Percentiles rank a stretch among this genome's conserved stretches.
These are phyloP conservation scores for Fusarium bulbicola DNA, from an alignment of 2,329 filamentous ascomycete genomes.

Conservation along the genomic window DNA sequence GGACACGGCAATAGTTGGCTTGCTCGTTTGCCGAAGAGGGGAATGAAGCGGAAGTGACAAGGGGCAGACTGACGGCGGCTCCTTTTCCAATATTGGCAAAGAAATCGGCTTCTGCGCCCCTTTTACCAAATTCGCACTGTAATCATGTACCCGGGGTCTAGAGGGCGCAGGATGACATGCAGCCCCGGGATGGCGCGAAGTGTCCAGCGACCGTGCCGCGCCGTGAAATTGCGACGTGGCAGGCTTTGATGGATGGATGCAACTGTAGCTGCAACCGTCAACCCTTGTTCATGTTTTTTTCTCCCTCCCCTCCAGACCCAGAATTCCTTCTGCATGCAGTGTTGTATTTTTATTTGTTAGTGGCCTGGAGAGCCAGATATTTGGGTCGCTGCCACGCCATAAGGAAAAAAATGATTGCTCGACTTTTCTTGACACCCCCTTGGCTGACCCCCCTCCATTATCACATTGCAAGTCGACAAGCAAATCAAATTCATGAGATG, in stretches of 20 bases:
- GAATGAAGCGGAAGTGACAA: conserved; percentile 13
- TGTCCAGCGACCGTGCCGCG: conserved; percentile 39
- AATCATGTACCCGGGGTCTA: conserved; percentile 9
- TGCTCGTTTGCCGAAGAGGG: neutral
- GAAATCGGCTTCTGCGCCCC: conserved; percentile 16
- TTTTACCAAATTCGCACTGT: conserved; percentile 30
- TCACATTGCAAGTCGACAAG: neutral
- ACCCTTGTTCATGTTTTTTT: conserved; percentile 18
- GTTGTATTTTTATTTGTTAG: neutral
- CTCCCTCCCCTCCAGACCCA: neutral
- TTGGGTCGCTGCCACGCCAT: conserved; percentile 8
- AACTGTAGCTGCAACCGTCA: conserved; percentile 10
- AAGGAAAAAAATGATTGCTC: neutral
- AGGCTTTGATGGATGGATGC: conserved; percentile 32
- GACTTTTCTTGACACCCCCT: neutral
- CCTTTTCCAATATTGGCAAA: conserved; percentile 21
- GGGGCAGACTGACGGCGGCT: conserved; percentile 31
- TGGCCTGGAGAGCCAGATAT: conserved; percentile 1
- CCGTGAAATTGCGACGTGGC: conserved; percentile 46
- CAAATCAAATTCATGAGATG: conserved; percentile 22
- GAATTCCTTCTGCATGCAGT: conserved; percentile 5
- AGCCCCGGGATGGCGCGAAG: conserved; percentile 44
- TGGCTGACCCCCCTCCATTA: neutral
- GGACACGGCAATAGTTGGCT: neutral
- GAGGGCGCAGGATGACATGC: conserved; percentile 42